phyloP scores from a whole-genome alignment of 2,329 filamentous ascomycete genomes.

The Macrophomina phaseolina region DNA sequence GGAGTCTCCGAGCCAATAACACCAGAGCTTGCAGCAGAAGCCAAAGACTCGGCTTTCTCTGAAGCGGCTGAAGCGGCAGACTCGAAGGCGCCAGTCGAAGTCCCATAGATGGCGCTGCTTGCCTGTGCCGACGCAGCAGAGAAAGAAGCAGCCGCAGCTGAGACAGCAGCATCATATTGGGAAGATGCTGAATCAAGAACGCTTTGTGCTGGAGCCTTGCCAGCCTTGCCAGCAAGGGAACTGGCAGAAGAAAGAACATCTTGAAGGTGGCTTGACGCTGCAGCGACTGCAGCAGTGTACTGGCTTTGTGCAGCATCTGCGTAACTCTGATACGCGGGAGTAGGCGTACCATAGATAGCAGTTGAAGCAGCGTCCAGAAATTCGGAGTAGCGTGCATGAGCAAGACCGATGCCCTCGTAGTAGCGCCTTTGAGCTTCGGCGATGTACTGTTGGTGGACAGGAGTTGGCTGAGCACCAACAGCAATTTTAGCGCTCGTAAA shows the following conservation, averaged over 20 bases:
- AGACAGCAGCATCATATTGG: slow-evolving; percentile 51
- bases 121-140: slow-evolving; percentile 48
- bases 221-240: slow-evolving; percentile 42
- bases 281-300: slow-evolving; percentile 41
- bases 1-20: slow-evolving; percentile 32
- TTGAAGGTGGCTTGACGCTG: slow-evolving; percentile 40
- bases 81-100: slow-evolving; percentile 43
- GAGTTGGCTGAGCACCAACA: slow-evolving; percentile 67
- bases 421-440: slow-evolving; percentile 70
- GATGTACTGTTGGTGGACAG: slow-evolving; percentile 59
- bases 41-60: slow-evolving; percentile 55
- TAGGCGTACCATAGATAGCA: slow-evolving; percentile 69
- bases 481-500: slow-evolving; percentile 72
- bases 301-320: slow-evolving; percentile 34
- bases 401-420: slow-evolving; percentile 78
- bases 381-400: slow-evolving; percentile 78
- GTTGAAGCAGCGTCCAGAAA: slow-evolving; percentile 75
- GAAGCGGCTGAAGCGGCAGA: slow-evolving; percentile 52
- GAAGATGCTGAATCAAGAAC: slow-evolving; percentile 52
- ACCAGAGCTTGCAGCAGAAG: slow-evolving; percentile 27
- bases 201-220: slow-evolving; percentile 45
- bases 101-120: slow-evolving; percentile 53
- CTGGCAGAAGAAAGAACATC: slow-evolving; percentile 46
- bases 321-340: slow-evolving; percentile 56
- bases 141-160: slow-evolving; percentile 50